phyloP scores from a whole-genome alignment of 192 early-diverging fungal species.

The Coemansia sp. region DNA sequence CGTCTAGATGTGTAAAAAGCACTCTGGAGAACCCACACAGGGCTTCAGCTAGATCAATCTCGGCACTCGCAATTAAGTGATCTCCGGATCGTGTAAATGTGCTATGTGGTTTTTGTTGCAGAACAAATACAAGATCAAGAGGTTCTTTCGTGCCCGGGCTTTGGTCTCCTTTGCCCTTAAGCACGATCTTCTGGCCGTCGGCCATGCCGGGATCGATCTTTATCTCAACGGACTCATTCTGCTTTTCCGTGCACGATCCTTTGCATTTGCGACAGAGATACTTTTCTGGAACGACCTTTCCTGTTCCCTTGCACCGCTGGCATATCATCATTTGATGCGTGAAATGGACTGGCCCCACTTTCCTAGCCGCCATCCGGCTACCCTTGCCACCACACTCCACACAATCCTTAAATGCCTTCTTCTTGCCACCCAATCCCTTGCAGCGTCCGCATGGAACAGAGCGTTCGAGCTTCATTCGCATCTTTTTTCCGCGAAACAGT shows the following conservation, averaged over 20 bases:
- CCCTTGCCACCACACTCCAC: conserved; percentile 38
- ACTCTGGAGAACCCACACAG: conserved; percentile 86
- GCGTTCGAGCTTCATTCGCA: conserved; percentile 60
- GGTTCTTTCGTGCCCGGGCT: conserved; percentile 79
- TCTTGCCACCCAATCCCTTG: conserved; percentile 49
- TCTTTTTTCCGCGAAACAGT: conserved; percentile 71
- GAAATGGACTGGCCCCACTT: conserved; percentile 46
- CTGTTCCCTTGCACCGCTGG: conserved; percentile 66
- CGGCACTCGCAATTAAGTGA: conserved; percentile 77
- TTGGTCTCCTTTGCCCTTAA: conserved; percentile 95
- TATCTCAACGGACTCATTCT: conserved; percentile 90
- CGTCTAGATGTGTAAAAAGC: conserved; percentile 83
- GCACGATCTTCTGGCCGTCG: conserved; percentile 85
- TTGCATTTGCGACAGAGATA: conserved; percentile 93
- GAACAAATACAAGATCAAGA: conserved; percentile 89
- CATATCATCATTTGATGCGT: conserved; percentile 77
- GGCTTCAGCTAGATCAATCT: conserved; percentile 86
- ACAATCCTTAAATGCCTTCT: conserved; percentile 45
- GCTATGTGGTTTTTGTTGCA: conserved; percentile 80
- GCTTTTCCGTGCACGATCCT: conserved; percentile 77
- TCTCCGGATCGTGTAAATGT: conserved; percentile 78
- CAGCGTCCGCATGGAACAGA: conserved; percentile 43
- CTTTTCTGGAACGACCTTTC: conserved; percentile 82
- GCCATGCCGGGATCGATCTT: conserved; percentile 93
- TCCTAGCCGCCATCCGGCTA: conserved; percentile 21